Evolutionary conservation across 2,329 filamentous ascomycete genomes (phyloP).

Genomic region (Colletotrichum lupini): DNA sequence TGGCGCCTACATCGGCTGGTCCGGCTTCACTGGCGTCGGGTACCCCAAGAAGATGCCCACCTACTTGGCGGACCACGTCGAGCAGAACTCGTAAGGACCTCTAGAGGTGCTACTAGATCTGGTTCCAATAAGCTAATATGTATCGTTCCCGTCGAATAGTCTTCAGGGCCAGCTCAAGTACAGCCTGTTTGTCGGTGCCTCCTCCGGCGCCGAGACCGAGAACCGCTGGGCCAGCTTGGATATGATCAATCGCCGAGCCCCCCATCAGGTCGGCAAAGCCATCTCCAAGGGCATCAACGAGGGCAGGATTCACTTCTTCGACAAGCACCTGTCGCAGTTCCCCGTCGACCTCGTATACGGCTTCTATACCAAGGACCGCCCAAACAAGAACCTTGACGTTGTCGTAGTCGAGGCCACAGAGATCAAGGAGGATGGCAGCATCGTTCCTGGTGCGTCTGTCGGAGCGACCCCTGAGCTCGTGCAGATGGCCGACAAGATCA

Average conservation of each 20-base stretch:
- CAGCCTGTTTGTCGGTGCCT: slow-evolving; percentile 89
- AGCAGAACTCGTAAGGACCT: slow-evolving; percentile 70
- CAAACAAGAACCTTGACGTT: slow-evolving; percentile 80
- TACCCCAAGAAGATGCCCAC: slow-evolving; percentile 91
- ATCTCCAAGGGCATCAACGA: slow-evolving; percentile 93
- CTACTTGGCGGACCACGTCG: slow-evolving; percentile 87
- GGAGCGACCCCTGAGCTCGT: slow-evolving; percentile 87
- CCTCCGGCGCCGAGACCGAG: slow-evolving; percentile 88
- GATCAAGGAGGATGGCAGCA: slow-evolving; percentile 89
- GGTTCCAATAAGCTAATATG: not conserved
- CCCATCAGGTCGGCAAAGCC: slow-evolving; percentile 90
- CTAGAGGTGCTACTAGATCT: not conserved
- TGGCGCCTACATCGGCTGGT: slow-evolving; percentile 90
- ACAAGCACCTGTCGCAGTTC: slow-evolving; percentile 95
- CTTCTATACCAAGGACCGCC: slow-evolving; percentile 85
- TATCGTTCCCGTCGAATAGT: slow-evolving; percentile 44
- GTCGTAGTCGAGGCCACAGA: slow-evolving; percentile 87
- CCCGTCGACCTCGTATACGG: slow-evolving; percentile 88
- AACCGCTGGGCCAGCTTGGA: slow-evolving; percentile 90
- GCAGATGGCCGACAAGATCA: slow-evolving; percentile 90
- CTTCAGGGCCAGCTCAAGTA: slow-evolving; percentile 88
- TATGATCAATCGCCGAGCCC: slow-evolving; percentile 88
- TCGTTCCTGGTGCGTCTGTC: slow-evolving; percentile 87
- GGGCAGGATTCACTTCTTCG: slow-evolving; percentile 90
- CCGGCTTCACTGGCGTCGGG: slow-evolving; percentile 89